These are phyloP conservation scores for Tagetes patula DNA, from an alignment of 129 eudicot species.

Conservation along the genomic window DNA sequence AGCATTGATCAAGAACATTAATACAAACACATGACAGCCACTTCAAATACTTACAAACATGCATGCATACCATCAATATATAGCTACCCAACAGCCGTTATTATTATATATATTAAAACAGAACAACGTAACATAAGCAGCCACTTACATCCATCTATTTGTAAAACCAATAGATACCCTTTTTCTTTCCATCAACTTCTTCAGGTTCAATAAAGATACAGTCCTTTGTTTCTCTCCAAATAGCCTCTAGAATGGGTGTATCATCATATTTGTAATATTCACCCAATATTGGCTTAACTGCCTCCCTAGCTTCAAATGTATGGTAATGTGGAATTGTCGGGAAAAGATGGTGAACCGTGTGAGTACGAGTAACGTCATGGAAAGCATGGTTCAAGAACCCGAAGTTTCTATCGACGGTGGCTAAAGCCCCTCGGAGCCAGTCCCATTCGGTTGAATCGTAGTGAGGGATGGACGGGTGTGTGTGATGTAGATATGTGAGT, in stretches of 20 bases:
- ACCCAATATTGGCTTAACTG: slow-evolving; percentile 33
- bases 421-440: slow-evolving; percentile 41
- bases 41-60: slow-evolving; percentile 13
- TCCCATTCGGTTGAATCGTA: slow-evolving; percentile 41
- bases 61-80: neutral
- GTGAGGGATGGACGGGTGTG: slow-evolving; percentile 38
- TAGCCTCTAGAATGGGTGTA: slow-evolving; percentile 30
- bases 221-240: slow-evolving; percentile 42
- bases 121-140: neutral
- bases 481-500: slow-evolving; percentile 35
- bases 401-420: slow-evolving; percentile 36
- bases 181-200: slow-evolving; percentile 26
- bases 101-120: slow-evolving; percentile 9
- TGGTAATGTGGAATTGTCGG: slow-evolving; percentile 40
- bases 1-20: slow-evolving; percentile 1
- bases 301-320: slow-evolving; percentile 33
- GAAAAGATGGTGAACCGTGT: slow-evolving; percentile 37
- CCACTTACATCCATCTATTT: slow-evolving; percentile 16
- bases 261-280: slow-evolving; percentile 32
- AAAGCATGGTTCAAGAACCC: slow-evolving; percentile 38
- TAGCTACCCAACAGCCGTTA: neutral
- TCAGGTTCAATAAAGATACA: slow-evolving; percentile 37
- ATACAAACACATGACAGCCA: neutral
- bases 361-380: slow-evolving; percentile 33
- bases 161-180: slow-evolving; percentile 37